Conservation (phyloP, 116 monocot species). For the Cymodocea nodosa region DNA sequence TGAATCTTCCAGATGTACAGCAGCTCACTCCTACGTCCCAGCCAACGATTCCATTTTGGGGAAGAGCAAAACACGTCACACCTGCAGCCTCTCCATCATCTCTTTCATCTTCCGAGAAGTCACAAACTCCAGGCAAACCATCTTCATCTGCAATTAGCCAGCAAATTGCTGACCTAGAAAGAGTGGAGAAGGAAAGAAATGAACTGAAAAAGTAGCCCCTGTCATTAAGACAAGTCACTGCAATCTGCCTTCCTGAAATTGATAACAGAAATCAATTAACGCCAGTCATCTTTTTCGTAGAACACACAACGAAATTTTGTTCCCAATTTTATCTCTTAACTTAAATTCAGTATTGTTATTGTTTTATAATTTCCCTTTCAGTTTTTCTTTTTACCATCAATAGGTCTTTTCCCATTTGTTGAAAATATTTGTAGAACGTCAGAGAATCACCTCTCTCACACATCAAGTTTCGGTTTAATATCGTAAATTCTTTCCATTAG, state of each 20-base stretch:
- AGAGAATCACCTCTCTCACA: too few species aligned
- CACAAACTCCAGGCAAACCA: slow-evolving; percentile 12
- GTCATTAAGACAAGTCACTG: not conserved
- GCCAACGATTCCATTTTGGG: slow-evolving; percentile 33
- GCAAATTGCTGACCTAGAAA: slow-evolving; percentile 38
- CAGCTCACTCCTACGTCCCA: slow-evolving; percentile 17
- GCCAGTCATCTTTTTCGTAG: too few species aligned
- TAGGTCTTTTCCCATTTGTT: too few species aligned
- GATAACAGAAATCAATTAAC: not conserved
- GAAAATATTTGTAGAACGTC: too few species aligned
- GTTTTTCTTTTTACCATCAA: too few species aligned
- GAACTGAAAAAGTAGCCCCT: slow-evolving; percentile 35
- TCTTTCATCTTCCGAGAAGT: slow-evolving; percentile 1
- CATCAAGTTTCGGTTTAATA: too few species aligned
- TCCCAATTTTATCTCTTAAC: too few species aligned
- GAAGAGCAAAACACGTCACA: slow-evolving; percentile 20
- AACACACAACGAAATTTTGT: too few species aligned
- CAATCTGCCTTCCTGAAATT: not conserved
- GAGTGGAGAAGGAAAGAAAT: slow-evolving; percentile 39
- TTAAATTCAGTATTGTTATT: too few species aligned
- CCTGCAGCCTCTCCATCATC: slow-evolving; percentile 6
- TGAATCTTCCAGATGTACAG: slow-evolving; percentile 46
- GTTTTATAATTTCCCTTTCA: too few species aligned
- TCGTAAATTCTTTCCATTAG: too few species aligned
- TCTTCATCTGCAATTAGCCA: slow-evolving; percentile 61